Conservation (phyloP, 2,329 filamentous ascomycete genomes). For the Alternaria brassicae region DNA sequence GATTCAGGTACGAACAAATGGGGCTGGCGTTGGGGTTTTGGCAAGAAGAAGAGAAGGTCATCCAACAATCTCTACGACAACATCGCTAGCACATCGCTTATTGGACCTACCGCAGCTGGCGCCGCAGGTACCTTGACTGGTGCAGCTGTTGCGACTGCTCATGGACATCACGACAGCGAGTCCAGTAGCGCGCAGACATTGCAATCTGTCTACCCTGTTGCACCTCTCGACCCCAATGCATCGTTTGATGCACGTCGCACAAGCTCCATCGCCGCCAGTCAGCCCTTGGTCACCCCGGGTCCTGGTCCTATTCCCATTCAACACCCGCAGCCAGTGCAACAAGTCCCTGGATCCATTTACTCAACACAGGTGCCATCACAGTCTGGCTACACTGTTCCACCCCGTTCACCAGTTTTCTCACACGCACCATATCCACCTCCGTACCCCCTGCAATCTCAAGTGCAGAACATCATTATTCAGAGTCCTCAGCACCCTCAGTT, state of each 20-base stretch:
- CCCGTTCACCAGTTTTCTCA: slow-evolving; percentile 52
- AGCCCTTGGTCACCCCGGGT: slow-evolving; percentile 43
- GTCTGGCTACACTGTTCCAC: slow-evolving; percentile 51
- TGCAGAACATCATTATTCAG: slow-evolving; percentile 32
- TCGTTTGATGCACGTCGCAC: slow-evolving; percentile 65
- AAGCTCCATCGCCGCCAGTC: slow-evolving; percentile 56
- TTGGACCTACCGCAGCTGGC: slow-evolving; percentile 51
- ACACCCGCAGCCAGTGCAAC: slow-evolving; percentile 80
- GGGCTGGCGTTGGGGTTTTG: slow-evolving; percentile 67
- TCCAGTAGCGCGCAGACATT: slow-evolving; percentile 58
- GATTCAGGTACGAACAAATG: slow-evolving; percentile 63
- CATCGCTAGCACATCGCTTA: slow-evolving; percentile 45
- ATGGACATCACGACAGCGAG: slow-evolving; percentile 57
- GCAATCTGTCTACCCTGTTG: slow-evolving; percentile 71
- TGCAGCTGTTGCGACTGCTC: slow-evolving; percentile 58
- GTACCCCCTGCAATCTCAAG: slow-evolving; percentile 29
- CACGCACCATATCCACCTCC: slow-evolving; percentile 29
- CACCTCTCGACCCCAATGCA: slow-evolving; percentile 67
- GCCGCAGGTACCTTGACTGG: slow-evolving; percentile 47
- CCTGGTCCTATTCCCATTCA: slow-evolving; percentile 71
- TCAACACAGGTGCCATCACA: slow-evolving; percentile 53
- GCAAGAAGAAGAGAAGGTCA: slow-evolving; percentile 54
- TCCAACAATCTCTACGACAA: slow-evolving; percentile 46
- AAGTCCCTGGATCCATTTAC: slow-evolving; percentile 74
- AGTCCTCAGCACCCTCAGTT: slow-evolving; percentile 33